Base-by-base conservation (phyloP, 129 eudicot species). In the Flaveria brownii region DNA sequence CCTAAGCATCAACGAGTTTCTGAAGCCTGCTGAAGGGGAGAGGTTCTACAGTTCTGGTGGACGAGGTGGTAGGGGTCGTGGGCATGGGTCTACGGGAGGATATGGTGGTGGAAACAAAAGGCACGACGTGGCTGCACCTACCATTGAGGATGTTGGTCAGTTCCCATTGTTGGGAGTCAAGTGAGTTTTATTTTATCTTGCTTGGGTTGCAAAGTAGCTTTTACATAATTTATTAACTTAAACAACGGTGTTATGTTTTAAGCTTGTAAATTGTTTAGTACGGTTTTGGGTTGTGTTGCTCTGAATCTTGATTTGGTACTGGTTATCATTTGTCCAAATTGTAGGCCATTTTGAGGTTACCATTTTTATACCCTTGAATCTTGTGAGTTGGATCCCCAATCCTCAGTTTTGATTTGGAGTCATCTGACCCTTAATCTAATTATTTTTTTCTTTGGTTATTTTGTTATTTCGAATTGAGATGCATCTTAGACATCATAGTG, bases 1-100 rank as follows among this genome's bases (percentile, higher is more conserved):
- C 0, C 49, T 92, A 10, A 89, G 92, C 93, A 89, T 92, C 15
- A 86, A 92, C 13, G 98, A 92, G 82, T 92, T 92, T 55, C 82
- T 89, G 74, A 92, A 92, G 87, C 90, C 96, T 47, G 89, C 88
- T 33, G 92, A 82, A 1, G 91, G 96, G n/a, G 97, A 89, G 52
- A 78, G 69, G 72, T 82, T 73, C 83, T 52, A 81, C 68, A 75
- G 83, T 25, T 49, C 80, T 0, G 85, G 87, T 8, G 83, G 92
- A 1, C 80, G 93, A 0, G 56, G 56, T 3, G 85, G 96, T 16
- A 76, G 96, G 77, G 88, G 91, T 0, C 91, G 93, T 26, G 89
- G 92, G 0, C 88, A 91, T 54, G 96, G 92, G 1, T 60, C 66
- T 6, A 83, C 90, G 70, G 89, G 91, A 25, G 90, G 87, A 23